Evolutionary conservation across 192 early-diverging fungal species (phyloP).

Genomic region (Geranomyces variabilis): DNA sequence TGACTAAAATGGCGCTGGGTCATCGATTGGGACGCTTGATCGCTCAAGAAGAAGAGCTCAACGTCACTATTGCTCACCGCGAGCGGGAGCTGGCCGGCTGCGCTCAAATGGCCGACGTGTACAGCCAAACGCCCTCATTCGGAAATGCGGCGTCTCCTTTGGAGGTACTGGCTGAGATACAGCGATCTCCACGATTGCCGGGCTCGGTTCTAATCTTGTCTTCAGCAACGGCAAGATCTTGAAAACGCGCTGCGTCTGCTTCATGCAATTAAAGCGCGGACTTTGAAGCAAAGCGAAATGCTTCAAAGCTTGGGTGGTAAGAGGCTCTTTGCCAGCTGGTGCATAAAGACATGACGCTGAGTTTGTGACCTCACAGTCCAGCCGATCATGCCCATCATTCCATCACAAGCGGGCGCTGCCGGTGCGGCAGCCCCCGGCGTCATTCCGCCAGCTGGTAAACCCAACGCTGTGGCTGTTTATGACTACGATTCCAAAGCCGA

Average conservation of each 20-base stretch:
- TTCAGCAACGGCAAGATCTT: slow-evolving; percentile 45
- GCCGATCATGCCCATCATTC: slow-evolving; percentile 30
- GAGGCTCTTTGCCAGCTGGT: neutral
- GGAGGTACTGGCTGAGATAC: slow-evolving; percentile 28
- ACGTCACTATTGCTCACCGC: slow-evolving; percentile 25
- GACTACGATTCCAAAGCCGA: slow-evolving; percentile 43
- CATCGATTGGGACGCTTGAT: slow-evolving; percentile 43
- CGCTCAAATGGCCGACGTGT: slow-evolving; percentile 39
- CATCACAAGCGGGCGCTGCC: neutral
- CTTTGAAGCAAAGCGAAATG: slow-evolving; percentile 33
- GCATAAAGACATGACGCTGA: neutral
- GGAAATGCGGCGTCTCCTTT: slow-evolving; percentile 36
- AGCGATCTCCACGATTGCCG: neutral
- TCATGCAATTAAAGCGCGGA: slow-evolving; percentile 27
- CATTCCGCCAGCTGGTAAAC: slow-evolving; percentile 8
- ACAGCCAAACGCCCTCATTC: slow-evolving; percentile 42
- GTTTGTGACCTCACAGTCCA: slow-evolving; percentile 11
- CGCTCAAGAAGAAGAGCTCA: slow-evolving; percentile 34
- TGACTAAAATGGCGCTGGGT: slow-evolving; percentile 48
- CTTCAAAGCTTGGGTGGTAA: slow-evolving; percentile 41
- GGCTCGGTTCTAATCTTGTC: neutral
- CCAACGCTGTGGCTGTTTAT: slow-evolving; percentile 39
- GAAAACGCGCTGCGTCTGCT: slow-evolving; percentile 48
- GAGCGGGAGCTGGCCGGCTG: slow-evolving; percentile 42
- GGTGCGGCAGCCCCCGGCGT: neutral